A percentile compares a stretch with the other conserved stretches of the same genome.
Conservation (phyloP, 768 basidiomycete genomes). For the Auricularia sp. region DNA sequence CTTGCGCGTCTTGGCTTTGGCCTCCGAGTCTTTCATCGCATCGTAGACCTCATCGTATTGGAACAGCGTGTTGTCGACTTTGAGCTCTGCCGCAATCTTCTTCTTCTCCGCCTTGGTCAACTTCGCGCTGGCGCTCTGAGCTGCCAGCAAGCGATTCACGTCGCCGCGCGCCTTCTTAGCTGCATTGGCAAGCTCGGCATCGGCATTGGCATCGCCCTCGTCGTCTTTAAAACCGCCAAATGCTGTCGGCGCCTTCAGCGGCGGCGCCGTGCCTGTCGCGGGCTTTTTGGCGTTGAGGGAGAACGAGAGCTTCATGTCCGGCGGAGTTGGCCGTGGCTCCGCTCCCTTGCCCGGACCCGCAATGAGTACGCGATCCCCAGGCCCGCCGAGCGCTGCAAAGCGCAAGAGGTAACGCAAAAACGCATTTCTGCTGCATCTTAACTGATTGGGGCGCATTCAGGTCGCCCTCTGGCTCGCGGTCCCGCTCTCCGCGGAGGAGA, state of each 20-base stretch:
- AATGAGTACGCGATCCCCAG: too few relatives aligned
- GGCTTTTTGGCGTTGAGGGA: conserved; percentile 46
- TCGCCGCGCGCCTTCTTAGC: conserved; percentile 7
- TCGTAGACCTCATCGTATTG: conserved; percentile 98
- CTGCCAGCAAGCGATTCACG: conserved; percentile 29
- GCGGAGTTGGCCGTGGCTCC: background rate
- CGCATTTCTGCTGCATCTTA: background rate
- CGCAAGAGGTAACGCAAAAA: background rate
- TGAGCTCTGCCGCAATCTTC: conserved; percentile 69
- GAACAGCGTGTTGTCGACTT: conserved; percentile 73
- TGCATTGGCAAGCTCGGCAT: conserved; percentile 38
- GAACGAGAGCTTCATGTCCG: conserved; percentile 80
- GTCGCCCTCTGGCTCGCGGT: conserved; percentile 9
- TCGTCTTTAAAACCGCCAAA: conserved; percentile 48
- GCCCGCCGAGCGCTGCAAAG: background rate
- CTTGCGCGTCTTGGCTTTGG: conserved; percentile 61
- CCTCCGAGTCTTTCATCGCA: conserved; percentile 82
- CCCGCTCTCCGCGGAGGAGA: conserved; percentile 18
- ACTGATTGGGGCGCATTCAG: background rate
- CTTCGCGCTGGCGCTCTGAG: conserved; percentile 47
- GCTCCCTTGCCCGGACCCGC: background rate
- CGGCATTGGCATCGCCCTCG: conserved; percentile 47
- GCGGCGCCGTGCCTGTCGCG: conserved; percentile 29
- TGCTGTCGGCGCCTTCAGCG: conserved; percentile 49
- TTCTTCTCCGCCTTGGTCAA: conserved; percentile 52